Evolutionary conservation across 139 green algal genomes (phyloP), one percentile per base, ranked within the genome.

Genomic region (Chlamydomonas eustigma): DNA sequence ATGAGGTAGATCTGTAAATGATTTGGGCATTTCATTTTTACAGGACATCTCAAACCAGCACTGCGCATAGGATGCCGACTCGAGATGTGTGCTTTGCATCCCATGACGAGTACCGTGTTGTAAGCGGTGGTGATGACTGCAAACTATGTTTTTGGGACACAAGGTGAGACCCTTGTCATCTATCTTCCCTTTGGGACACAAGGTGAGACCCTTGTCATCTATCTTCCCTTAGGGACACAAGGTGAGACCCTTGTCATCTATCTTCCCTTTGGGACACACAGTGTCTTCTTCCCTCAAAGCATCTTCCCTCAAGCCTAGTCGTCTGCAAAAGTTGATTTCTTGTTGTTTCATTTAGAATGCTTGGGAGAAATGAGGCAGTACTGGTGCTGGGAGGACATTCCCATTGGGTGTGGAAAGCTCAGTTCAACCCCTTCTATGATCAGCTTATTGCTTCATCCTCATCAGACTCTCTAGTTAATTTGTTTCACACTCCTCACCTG

Each of bases 141-240:
- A 88, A 89, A 65, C 77, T 95, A 39, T 78, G 86, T 6, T 78
- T 94, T 37, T 97, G 93, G 93, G 93, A 97, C 74, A 75, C 91
- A 0, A 87, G 88, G 90, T 88, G 74, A 37, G 80, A n/a, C n/a
- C n/a, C n/a, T n/a, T n/a, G n/a, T n/a, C n/a, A n/a, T n/a, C n/a
- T n/a, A n/a, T n/a, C n/a, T n/a, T n/a, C n/a, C n/a, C n/a, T 94
- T 37, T 97, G 93, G 93, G 93, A 97, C 74, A 75, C 91, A 0
- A 87, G 88, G 90, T 88, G 74, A 37, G 80, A n/a, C n/a, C n/a
- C n/a, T n/a, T n/a, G n/a, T n/a, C n/a, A n/a, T n/a, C n/a, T n/a
- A n/a, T n/a, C n/a, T n/a, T n/a, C n/a, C n/a, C n/a, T 94, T 37
- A 97, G 93, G 93, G 93, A 97, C 74, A 75, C 91, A 0, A 87